Percentiles rank a stretch among this genome's conserved stretches.
Conservation (phyloP, 2,329 filamentous ascomycete species). For the Trichoderma atrobrunneum region DNA sequence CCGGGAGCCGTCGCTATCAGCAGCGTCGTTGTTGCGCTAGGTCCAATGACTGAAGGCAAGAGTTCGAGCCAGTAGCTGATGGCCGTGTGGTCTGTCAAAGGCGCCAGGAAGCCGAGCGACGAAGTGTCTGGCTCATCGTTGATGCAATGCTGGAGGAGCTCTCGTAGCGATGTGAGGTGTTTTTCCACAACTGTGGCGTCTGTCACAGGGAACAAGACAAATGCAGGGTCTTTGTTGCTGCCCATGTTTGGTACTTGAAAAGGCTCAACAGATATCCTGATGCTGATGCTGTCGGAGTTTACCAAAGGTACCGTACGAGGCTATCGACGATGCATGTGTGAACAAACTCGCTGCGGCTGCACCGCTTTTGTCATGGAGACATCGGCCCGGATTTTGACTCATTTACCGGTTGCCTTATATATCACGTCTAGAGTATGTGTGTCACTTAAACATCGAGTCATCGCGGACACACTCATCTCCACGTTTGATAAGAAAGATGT, state of each 20-base stretch:
- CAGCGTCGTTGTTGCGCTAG: constrained; percentile 14
- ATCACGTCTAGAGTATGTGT: neutral
- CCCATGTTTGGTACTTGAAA: neutral
- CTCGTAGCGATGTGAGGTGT: constrained; percentile 24
- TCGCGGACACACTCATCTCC: neutral
- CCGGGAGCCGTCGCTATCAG: constrained; percentile 21
- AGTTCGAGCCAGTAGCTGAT: constrained; percentile 25
- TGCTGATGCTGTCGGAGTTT: neutral
- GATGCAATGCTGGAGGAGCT: constrained; percentile 28
- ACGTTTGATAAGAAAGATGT: neutral
- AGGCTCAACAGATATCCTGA: neutral
- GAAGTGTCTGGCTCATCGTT: constrained; percentile 29
- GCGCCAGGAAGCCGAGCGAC: constrained; percentile 31
- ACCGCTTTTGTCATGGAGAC: neutral
- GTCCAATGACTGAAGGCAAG: constrained; percentile 1
- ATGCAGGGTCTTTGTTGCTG: neutral
- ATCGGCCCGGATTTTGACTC: neutral
- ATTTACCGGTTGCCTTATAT: neutral
- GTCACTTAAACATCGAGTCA: neutral
- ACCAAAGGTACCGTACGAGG: neutral
- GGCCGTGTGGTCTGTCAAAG: constrained; percentile 26
- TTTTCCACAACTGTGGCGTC: constrained; percentile 15
- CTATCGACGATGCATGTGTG: neutral
- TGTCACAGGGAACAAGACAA: constrained; percentile 9
- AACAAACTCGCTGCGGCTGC: neutral